Percentiles rank a stretch among this genome's conserved stretches.
phyloP scores from a whole-genome alignment of 257 asterid species.

The Capsicum pubescens region DNA sequence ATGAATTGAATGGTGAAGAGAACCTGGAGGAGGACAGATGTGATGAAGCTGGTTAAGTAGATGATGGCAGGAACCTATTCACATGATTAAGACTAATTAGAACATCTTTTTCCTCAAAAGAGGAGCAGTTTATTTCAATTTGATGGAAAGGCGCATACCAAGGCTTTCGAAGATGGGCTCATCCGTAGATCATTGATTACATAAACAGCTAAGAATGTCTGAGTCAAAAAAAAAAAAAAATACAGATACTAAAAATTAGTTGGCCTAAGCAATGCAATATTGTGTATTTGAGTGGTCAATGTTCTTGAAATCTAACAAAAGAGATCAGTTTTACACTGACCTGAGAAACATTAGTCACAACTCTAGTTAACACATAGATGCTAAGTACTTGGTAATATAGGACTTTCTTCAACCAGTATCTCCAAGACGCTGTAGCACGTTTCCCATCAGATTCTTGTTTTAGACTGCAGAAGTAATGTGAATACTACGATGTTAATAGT shows the following conservation, averaged over 20 bases:
- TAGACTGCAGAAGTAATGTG: slow-evolving; percentile 47
- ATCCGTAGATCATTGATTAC: slow-evolving; percentile 79
- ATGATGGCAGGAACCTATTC: slow-evolving; percentile 81
- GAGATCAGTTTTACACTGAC: no score
- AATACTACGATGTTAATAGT: neutral
- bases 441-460: slow-evolving; percentile 56
- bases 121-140: neutral
- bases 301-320: no score
- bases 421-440: slow-evolving; percentile 67
- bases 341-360: no score
- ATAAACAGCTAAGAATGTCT: slow-evolving; percentile 90
- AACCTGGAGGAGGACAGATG: slow-evolving; percentile 82
- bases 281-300: no score
- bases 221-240: slow-evolving; percentile 23
- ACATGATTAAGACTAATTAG: neutral
- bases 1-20: neutral
- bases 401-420: slow-evolving; percentile 73
- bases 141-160: slow-evolving; percentile 48
- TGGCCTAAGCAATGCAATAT: no score
- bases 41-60: slow-evolving; percentile 75
- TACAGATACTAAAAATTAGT: no score
- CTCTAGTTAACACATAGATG: slow-evolving; percentile 77
- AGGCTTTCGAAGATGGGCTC: slow-evolving; percentile 79
- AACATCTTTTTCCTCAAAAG: neutral
- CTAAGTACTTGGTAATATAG: slow-evolving; percentile 86